Evolutionary conservation across 345 rosid species (phyloP).

Genomic region (Erysimum cheiranthoides): DNA sequence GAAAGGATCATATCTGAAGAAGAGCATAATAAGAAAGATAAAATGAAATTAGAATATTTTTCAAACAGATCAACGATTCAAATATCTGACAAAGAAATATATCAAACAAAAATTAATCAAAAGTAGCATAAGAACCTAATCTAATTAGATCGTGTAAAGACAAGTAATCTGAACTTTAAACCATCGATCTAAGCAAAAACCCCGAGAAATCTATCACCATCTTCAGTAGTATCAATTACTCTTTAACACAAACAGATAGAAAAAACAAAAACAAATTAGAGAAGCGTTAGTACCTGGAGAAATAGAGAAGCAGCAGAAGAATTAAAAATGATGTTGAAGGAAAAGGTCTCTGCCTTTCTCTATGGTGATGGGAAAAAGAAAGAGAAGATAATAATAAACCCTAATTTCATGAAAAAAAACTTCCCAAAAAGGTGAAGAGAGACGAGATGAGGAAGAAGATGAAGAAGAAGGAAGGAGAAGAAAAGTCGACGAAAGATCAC

Average conservation of each 20-base stretch:
- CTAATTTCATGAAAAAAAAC: slow-evolving; percentile 33
- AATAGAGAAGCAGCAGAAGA: not conserved
- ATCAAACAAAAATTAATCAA: not conserved
- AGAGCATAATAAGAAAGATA: slow-evolving; percentile 16
- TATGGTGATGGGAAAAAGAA: slow-evolving; percentile 5
- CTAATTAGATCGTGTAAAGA: slow-evolving; percentile 28
- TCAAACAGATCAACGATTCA: slow-evolving; percentile 17
- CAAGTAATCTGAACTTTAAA: not conserved
- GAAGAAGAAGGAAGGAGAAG: slow-evolving; percentile 25
- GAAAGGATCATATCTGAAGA: slow-evolving; percentile 28
- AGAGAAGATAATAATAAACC: slow-evolving; percentile 35
- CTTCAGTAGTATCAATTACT: not conserved
- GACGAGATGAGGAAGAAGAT: slow-evolving; percentile 21
- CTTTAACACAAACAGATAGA: not conserved
- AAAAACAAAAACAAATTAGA: not conserved
- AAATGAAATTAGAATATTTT: not conserved
- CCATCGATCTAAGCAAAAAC: slow-evolving; percentile 28
- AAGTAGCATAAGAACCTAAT: not conserved
- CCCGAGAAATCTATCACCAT: not conserved
- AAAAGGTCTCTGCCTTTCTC: slow-evolving; percentile 8
- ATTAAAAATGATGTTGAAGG: not conserved
- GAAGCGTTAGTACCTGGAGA: slow-evolving; percentile 36
- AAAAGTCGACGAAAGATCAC: slow-evolving; percentile 49
- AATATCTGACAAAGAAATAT: not conserved
- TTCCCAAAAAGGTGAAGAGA: slow-evolving; percentile 3